Evolutionary conservation across 2,329 filamentous ascomycete species (phyloP).

Genomic region (Fusarium paranaense): DNA sequence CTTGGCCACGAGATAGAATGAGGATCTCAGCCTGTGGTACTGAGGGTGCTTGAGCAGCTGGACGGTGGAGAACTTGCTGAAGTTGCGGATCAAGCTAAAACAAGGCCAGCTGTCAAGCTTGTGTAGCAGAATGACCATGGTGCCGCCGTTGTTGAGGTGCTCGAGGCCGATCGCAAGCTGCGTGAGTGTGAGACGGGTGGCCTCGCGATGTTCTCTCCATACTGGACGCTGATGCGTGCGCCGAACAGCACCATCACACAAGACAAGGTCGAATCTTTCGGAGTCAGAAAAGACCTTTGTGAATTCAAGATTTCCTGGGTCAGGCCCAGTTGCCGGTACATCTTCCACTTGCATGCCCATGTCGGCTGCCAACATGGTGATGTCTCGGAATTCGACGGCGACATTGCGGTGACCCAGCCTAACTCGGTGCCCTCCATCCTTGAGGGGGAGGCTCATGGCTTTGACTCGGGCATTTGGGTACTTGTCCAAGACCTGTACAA

Average conservation of each 20-base stretch:
- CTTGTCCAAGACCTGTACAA: constrained; percentile 49
- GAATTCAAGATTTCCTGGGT: constrained; percentile 35
- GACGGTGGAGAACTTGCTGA: constrained; percentile 53
- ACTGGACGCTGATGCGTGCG: constrained; percentile 50
- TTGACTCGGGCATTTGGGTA: constrained; percentile 50
- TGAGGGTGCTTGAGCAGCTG: constrained; percentile 57
- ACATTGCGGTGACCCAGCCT: constrained; percentile 38
- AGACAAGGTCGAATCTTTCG: constrained; percentile 54
- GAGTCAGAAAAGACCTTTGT: neutral
- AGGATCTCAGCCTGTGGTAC: constrained; percentile 56
- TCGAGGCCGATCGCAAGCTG: constrained; percentile 61
- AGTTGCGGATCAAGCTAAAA: constrained; percentile 51
- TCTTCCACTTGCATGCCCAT: constrained; percentile 48
- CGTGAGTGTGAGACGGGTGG: constrained; percentile 48
- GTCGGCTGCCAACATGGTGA: constrained; percentile 64
- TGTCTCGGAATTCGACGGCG: constrained; percentile 51
- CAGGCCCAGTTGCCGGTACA: constrained; percentile 45
- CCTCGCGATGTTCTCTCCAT: constrained; percentile 52
- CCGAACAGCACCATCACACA: constrained; percentile 62
- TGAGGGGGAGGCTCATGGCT: constrained; percentile 55
- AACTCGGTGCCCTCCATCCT: constrained; percentile 55
- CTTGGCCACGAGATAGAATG: constrained; percentile 65
- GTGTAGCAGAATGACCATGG: constrained; percentile 64
- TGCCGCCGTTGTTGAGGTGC: constrained; percentile 59
- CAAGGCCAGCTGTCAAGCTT: constrained; percentile 56